phyloP scores from a whole-genome alignment of 805 yeast species.

The Pichia nakasei region DNA sequence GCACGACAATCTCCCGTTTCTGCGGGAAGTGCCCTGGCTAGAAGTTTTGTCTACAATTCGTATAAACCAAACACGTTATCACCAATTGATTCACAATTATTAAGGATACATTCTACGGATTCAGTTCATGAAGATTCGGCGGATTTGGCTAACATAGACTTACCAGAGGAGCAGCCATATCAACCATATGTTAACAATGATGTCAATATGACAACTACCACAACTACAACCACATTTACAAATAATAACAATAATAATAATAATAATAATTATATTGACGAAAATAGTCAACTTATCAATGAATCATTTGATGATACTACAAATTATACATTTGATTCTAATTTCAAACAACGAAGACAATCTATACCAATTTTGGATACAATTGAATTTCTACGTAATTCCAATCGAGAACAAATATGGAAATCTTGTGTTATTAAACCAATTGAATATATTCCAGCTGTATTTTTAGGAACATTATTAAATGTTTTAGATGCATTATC shows the following conservation, averaged over 20 bases:
- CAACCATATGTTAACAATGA: neutral
- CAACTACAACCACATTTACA: too few species aligned
- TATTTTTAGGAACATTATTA: slow-evolving; percentile 71
- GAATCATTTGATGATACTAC: slow-evolving; percentile 6
- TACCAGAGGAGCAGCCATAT: slow-evolving; percentile 25
- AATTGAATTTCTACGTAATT: slow-evolving; percentile 4
- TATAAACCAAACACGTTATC: slow-evolving; percentile 23
- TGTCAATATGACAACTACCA: too few species aligned
- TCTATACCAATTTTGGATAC: neutral
- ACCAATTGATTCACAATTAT: slow-evolving; percentile 21
- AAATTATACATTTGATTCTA: slow-evolving; percentile 8
- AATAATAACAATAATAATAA: neutral
- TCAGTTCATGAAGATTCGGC: slow-evolving; percentile 52
- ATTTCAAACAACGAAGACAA: slow-evolving; percentile 1
- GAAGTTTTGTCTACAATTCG: slow-evolving; percentile 32
- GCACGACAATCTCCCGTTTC: slow-evolving; percentile 6
- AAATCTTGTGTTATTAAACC: slow-evolving; percentile 30
- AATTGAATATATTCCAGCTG: slow-evolving; percentile 59
- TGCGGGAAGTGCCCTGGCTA: slow-evolving; percentile 28
- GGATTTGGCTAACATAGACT: slow-evolving; percentile 48
- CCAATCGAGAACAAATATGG: slow-evolving; percentile 18
- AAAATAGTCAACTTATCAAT: neutral
- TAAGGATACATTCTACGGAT: slow-evolving; percentile 36
- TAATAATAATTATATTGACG: neutral
- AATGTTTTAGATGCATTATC: slow-evolving; percentile 90